A percentile compares a stretch with the other conserved stretches of the same genome.
Conservation (phyloP, 805 yeast genomes). For the Nakazawaea ishiwadae region DNA sequence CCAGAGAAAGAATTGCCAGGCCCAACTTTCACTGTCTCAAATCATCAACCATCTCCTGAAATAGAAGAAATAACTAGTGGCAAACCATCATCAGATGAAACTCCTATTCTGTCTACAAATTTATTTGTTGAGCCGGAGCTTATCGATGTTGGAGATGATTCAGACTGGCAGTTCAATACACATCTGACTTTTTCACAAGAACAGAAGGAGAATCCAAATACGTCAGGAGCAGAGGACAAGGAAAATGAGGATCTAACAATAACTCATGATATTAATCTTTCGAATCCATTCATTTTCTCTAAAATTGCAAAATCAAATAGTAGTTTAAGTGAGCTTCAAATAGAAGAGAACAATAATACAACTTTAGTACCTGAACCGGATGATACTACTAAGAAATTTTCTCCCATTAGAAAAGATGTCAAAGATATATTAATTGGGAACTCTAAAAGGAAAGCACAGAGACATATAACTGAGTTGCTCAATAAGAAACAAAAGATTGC, state of each 20-base stretch:
- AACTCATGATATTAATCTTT: constrained; percentile 13
- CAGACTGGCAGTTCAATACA: constrained; percentile 14
- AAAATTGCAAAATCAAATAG: constrained; percentile 13
- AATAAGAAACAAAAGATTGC: neutral
- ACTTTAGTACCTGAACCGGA: neutral
- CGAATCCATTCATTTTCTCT: constrained; percentile 20
- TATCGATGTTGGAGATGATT: neutral
- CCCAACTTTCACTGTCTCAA: neutral
- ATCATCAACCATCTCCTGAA: constrained; percentile 1
- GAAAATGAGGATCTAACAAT: constrained; percentile 14
- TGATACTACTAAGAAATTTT: neutral
- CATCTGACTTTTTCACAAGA: constrained; percentile 11
- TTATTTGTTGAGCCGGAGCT: too few relatives aligned
- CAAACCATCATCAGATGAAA: too few relatives aligned
- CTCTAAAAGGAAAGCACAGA: neutral
- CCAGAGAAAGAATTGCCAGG: too few relatives aligned
- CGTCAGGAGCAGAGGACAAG: neutral
- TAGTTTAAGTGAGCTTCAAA: too few relatives aligned
- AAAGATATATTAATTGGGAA: neutral
- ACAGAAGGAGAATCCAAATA: neutral
- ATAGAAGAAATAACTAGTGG: too few relatives aligned
- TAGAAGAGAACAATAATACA: too few relatives aligned
- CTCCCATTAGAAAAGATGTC: neutral
- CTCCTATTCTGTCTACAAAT: too few relatives aligned
- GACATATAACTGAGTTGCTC: neutral